Evolutionary conservation across 148 eudicot genomes (phyloP).

Genomic region (Silene uniflora): DNA sequence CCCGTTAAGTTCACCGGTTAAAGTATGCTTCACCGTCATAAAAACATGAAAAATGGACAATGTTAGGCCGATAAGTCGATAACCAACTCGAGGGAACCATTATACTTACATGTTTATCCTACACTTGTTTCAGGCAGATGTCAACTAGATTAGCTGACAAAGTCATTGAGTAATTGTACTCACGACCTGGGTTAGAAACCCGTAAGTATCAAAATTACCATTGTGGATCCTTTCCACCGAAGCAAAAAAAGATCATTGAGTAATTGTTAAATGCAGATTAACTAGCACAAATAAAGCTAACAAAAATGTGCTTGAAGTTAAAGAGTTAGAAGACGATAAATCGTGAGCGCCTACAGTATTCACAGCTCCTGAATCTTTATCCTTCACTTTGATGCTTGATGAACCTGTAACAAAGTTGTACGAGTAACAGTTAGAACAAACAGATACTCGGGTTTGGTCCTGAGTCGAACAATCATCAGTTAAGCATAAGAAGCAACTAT

Average conservation of each 20-base stretch:
- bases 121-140: no score
- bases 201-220: background rate
- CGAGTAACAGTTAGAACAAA: background rate
- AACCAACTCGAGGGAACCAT: background rate
- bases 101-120: background rate
- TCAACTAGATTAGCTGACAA: no score
- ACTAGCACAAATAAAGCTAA: constrained; percentile 34
- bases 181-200: background rate
- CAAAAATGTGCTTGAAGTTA: constrained; percentile 27
- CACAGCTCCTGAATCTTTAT: constrained; percentile 38
- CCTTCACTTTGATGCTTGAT: constrained; percentile 69
- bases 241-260: background rate
- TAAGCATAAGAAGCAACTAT: no score
- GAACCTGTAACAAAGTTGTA: constrained; percentile 54
- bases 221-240: background rate
- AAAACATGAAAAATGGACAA: constrained; percentile 20
- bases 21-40: constrained; percentile 20
- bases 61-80: constrained; percentile 5
- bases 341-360: constrained; percentile 49
- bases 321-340: constrained; percentile 40
- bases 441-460: no score
- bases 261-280: constrained; percentile 17
- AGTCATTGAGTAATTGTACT: no score
- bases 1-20: background rate
- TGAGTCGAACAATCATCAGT: no score